Evolutionary conservation across 2,329 filamentous ascomycete species (phyloP).

Genomic region (Didymosphaeria variabile): DNA sequence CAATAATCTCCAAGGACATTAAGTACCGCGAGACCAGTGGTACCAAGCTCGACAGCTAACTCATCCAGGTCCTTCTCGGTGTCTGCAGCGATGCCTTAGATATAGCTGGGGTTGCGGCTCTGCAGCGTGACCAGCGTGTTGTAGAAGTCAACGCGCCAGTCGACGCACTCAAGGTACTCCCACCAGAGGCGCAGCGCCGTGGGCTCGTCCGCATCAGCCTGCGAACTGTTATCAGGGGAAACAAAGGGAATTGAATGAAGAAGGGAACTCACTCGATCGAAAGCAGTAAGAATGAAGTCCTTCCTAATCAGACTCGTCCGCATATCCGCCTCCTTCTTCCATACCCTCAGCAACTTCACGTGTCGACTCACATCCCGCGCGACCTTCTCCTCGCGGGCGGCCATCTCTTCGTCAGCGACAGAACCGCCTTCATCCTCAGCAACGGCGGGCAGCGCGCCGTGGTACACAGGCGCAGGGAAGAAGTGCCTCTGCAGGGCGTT

Average conservation of each 20-base stretch:
- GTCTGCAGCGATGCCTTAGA: background rate
- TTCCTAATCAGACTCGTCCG: constrained; percentile 48
- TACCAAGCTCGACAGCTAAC: too few relatives aligned
- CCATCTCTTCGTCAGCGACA: constrained; percentile 29
- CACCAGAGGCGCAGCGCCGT: constrained; percentile 57
- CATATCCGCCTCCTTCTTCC: constrained; percentile 51
- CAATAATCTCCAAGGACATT: too few relatives aligned
- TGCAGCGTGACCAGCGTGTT: constrained; percentile 44
- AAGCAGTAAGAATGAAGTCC: constrained; percentile 51
- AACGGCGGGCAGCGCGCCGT: constrained; percentile 39
- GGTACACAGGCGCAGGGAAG: constrained; percentile 53
- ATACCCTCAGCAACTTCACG: constrained; percentile 48
- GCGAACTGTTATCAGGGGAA: background rate
- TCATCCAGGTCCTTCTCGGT: too few relatives aligned
- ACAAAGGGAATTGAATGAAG: too few relatives aligned
- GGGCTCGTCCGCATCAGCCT: constrained; percentile 51
- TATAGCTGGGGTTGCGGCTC: constrained; percentile 5
- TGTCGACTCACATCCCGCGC: constrained; percentile 31
- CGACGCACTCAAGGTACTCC: constrained; percentile 58
- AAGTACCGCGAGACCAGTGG: too few relatives aligned
- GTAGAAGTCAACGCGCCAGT: constrained; percentile 55
- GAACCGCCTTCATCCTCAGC: constrained; percentile 26
- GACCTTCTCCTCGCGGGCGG: constrained; percentile 30
- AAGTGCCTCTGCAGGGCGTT: constrained; percentile 52
- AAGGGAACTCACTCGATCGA: constrained; percentile 43